phyloP scores from a whole-genome alignment of 2,329 filamentous ascomycete genomes.

The Ophiosphaerella korrae region DNA sequence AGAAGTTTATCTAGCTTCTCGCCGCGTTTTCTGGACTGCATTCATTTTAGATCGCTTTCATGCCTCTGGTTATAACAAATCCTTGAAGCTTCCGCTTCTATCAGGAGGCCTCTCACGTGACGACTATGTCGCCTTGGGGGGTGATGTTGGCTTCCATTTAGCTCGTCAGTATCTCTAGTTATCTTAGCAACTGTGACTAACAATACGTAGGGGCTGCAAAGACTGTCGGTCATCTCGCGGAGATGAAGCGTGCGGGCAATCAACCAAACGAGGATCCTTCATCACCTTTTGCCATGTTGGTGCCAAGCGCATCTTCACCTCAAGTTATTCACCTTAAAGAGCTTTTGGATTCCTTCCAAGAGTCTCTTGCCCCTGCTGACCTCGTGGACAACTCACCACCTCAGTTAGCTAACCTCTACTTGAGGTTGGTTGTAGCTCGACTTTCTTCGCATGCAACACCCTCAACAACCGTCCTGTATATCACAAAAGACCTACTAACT shows the following conservation, averaged over 20 bases:
- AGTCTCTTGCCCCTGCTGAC: slow-evolving; percentile 39
- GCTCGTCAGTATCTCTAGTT: slow-evolving; percentile 34
- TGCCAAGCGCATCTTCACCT: slow-evolving; percentile 30
- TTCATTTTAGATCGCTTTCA: slow-evolving; percentile 47
- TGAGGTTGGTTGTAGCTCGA: slow-evolving; percentile 41
- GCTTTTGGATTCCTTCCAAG: slow-evolving; percentile 36
- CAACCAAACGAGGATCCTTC: slow-evolving; percentile 38
- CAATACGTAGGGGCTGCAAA: slow-evolving; percentile 33
- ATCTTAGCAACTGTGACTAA: slow-evolving; percentile 7
- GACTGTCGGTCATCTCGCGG: slow-evolving; percentile 38
- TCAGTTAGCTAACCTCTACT: slow-evolving; percentile 44
- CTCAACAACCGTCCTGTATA: slow-evolving; percentile 30
- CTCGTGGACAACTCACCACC: slow-evolving; percentile 37
- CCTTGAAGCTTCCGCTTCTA: slow-evolving; percentile 39
- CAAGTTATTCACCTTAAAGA: slow-evolving; percentile 36
- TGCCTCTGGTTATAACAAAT: slow-evolving; percentile 40
- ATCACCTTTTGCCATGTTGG: slow-evolving; percentile 33
- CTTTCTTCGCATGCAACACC: slow-evolving; percentile 26
- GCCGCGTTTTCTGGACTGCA: slow-evolving; percentile 44
- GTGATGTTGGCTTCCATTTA: slow-evolving; percentile 42
- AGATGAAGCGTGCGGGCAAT: slow-evolving; percentile 34
- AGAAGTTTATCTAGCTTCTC: slow-evolving; percentile 35
- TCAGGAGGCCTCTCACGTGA: slow-evolving; percentile 39
- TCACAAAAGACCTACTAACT: slow-evolving; percentile 37
- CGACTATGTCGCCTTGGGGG: slow-evolving; percentile 33